Evolutionary conservation across 2,329 filamentous ascomycete species (phyloP).

Genomic region (Cercospora sp.): DNA sequence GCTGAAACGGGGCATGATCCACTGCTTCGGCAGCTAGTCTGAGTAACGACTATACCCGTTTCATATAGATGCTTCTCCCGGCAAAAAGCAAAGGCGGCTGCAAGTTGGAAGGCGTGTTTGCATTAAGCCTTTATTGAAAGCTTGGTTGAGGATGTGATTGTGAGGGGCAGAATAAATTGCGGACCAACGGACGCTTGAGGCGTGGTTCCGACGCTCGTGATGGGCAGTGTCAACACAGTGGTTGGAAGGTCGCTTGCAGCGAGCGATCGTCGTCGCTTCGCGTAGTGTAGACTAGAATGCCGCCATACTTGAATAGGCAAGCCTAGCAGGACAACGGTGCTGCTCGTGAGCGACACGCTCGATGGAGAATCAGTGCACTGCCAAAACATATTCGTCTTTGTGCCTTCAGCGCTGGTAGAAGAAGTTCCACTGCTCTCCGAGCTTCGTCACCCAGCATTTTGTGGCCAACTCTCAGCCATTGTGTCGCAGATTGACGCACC

Average conservation of each 20-base stretch:
- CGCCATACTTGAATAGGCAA: not conserved
- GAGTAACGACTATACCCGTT: not conserved
- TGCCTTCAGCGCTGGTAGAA: not conserved
- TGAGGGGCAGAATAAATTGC: not conserved
- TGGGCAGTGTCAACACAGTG: not conserved
- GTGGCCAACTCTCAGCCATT: not conserved
- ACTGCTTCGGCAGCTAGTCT: not conserved
- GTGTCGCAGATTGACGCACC: not conserved
- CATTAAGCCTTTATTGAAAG: not conserved
- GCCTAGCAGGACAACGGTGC: not conserved
- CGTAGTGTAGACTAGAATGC: not conserved
- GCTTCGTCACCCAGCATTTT: not conserved
- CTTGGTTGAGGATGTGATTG: not conserved
- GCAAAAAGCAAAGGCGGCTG: not conserved
- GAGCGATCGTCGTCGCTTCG: not conserved
- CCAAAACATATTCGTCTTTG: not conserved
- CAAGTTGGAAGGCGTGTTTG: not conserved
- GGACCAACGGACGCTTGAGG: not conserved
- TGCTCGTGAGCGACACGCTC: not conserved
- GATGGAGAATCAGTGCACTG: not conserved
- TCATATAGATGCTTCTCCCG: not conserved
- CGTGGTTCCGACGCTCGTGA: not conserved
- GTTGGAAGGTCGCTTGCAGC: not conserved
- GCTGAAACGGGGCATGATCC: constrained; percentile 1
- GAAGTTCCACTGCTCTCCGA: not conserved